phyloP scores from a whole-genome alignment of 805 yeast species.

The Saccharomyces paradoxus region DNA sequence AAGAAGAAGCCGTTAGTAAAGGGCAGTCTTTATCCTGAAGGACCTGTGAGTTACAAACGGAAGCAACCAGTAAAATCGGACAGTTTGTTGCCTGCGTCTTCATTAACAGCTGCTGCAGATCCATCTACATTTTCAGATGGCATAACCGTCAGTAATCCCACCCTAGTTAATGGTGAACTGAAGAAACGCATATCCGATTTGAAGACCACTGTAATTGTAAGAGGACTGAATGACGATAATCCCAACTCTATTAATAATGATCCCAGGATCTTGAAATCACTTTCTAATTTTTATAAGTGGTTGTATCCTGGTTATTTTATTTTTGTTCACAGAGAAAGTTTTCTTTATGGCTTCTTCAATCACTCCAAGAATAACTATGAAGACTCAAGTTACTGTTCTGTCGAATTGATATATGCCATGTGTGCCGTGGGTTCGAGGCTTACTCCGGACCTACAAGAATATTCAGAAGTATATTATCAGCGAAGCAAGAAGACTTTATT shows the following conservation, averaged over 20 bases:
- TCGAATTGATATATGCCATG: conserved; percentile 44
- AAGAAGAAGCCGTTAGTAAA: conserved; percentile 20
- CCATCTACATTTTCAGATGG: conserved; percentile 5
- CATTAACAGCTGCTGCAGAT: conserved; percentile 8
- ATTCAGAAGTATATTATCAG: conserved; percentile 39
- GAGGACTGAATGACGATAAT: conserved; percentile 11
- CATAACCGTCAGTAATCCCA: not conserved
- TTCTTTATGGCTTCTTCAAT: conserved; percentile 50
- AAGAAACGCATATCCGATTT: conserved; percentile 28
- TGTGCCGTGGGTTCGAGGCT: conserved; percentile 53
- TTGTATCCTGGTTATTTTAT: conserved; percentile 56
- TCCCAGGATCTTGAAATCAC: conserved; percentile 23
- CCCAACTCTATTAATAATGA: conserved; percentile 23
- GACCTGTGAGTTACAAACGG: conserved; percentile 23
- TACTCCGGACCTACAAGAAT: conserved; percentile 35
- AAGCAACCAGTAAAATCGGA: conserved; percentile 6
- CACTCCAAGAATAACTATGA: conserved; percentile 38
- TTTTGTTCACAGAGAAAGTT: conserved; percentile 57
- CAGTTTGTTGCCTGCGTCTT: conserved; percentile 7
- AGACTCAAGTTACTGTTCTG: conserved; percentile 45
- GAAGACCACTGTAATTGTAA: conserved; percentile 28
- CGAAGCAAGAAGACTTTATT: conserved; percentile 39
- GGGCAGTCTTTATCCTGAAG: conserved; percentile 31
- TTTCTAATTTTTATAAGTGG: conserved; percentile 48
- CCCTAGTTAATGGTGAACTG: not conserved